A percentile compares a stretch with the other conserved stretches of the same genome.
These are phyloP conservation scores for Fraxinus greggii DNA, from an alignment of 305 asterid genomes.

Conservation along the genomic window DNA sequence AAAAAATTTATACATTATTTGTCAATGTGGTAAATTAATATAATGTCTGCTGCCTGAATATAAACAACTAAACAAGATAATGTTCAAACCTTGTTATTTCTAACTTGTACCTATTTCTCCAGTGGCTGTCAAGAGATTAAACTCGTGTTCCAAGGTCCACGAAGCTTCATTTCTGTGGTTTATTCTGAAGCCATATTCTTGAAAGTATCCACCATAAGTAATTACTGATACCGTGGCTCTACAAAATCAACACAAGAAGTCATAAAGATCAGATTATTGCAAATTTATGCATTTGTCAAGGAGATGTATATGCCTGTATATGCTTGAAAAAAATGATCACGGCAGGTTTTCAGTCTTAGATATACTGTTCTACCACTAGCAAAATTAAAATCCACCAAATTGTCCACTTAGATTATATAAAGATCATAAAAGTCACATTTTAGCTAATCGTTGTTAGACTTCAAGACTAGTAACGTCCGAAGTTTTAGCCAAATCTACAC, in stretches of 20 bases:
- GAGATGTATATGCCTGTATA: neutral
- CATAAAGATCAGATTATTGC: constrained; percentile 1
- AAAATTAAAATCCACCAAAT: neutral
- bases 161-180: constrained; percentile 69
- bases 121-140: constrained; percentile 57
- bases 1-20: neutral
- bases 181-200: constrained; percentile 58
- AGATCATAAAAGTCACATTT: neutral
- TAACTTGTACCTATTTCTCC: constrained; percentile 33
- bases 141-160: constrained; percentile 75
- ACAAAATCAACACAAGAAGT: constrained; percentile 28
- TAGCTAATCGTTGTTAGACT: neutral
- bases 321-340: neutral
- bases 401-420: neutral
- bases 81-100: neutral
- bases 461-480: neutral
- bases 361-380: neutral
- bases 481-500: neutral
- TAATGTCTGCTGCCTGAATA: neutral
- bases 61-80: neutral
- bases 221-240: constrained; percentile 74
- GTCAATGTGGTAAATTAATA: neutral
- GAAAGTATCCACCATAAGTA: constrained; percentile 60
- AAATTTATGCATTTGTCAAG: neutral
- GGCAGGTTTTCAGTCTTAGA: neutral